Percentiles rank a stretch among this genome's conserved stretches.
Evolutionary conservation across 305 asterid species (phyloP).

Genomic region (Fraxinus sp.): DNA sequence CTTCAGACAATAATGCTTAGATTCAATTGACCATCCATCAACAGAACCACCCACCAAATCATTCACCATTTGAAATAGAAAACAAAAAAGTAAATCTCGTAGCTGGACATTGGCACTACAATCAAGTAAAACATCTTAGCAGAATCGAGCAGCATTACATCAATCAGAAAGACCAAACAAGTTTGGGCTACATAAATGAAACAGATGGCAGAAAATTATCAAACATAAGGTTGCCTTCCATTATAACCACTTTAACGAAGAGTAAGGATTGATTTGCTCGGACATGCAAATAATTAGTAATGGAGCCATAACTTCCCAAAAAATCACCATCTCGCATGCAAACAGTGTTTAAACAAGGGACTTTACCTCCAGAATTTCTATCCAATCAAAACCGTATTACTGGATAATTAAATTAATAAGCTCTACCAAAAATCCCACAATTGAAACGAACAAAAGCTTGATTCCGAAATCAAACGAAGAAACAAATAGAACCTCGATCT

Average conservation of each 20-base stretch:
- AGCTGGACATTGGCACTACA: not conserved
- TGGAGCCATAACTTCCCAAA: not conserved
- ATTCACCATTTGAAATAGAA: slow-evolving; percentile 1
- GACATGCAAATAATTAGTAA: not conserved
- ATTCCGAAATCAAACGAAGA: not conserved
- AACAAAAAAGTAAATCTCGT: not conserved
- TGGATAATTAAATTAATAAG: not conserved
- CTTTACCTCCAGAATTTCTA: slow-evolving; percentile 16
- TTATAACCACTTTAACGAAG: not conserved
- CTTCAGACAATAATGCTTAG: not conserved
- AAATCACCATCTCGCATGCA: not conserved
- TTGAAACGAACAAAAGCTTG: not conserved
- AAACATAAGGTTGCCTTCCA: not conserved
- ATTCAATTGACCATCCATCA: not conserved
- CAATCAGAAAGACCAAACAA: not conserved
- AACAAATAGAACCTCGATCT: slow-evolving; percentile 24
- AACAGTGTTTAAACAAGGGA: not conserved
- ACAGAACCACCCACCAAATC: not conserved
- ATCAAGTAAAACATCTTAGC: not conserved
- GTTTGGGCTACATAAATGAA: not conserved
- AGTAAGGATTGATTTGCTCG: not conserved
- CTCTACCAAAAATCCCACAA: not conserved
- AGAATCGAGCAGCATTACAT: not conserved
- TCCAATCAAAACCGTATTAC: slow-evolving; percentile 10
- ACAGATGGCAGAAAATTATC: not conserved